phyloP scores from a whole-genome alignment of 371 early-diverging fungal genomes.

The Apophysomyces elegans region DNA sequence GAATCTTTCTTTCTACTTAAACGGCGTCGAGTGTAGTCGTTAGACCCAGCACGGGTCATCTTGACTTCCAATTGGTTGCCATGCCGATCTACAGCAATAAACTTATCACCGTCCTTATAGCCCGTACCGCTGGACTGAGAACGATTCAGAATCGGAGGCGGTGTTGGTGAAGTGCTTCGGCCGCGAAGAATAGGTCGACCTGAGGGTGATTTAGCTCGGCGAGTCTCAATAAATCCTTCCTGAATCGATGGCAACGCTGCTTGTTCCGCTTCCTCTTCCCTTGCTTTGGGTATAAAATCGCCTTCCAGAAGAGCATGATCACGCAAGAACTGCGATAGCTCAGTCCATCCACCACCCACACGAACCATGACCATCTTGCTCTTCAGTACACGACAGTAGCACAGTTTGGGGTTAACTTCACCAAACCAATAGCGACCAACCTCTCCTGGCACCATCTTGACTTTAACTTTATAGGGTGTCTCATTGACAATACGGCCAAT shows the following conservation, averaged over 20 bases:
- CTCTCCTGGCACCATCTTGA: conserved; percentile 63
- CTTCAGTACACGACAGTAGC: conserved; percentile 73
- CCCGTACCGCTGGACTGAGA: conserved; percentile 25
- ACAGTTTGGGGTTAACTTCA: conserved; percentile 68
- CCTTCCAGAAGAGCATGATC: conserved; percentile 51
- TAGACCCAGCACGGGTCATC: conserved; percentile 29
- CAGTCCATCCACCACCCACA: conserved; percentile 83
- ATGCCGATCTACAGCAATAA: conserved; percentile 45
- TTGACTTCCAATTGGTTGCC: conserved; percentile 52
- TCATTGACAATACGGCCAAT: conserved; percentile 74
- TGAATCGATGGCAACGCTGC: conserved; percentile 33
- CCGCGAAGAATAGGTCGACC: conserved; percentile 13
- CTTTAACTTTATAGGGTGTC: conserved; percentile 44
- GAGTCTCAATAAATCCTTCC: conserved; percentile 50
- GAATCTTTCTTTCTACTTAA: conserved; percentile 5
- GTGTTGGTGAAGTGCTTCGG: conserved; percentile 9
- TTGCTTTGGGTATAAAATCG: conserved; percentile 43
- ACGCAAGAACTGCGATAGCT: conserved; percentile 61
- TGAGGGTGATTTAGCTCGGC: conserved; percentile 22
- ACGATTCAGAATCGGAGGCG: conserved; percentile 15
- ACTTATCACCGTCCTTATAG: conserved; percentile 49
- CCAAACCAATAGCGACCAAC: conserved; percentile 79
- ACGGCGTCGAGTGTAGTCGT: conserved; percentile 1
- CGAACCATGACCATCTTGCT: conserved; percentile 80
- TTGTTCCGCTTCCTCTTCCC: conserved; percentile 28